These are phyloP conservation scores for Sclerotiophoma versabilis DNA, from an alignment of 2,329 filamentous ascomycete species.

Conservation along the genomic window DNA sequence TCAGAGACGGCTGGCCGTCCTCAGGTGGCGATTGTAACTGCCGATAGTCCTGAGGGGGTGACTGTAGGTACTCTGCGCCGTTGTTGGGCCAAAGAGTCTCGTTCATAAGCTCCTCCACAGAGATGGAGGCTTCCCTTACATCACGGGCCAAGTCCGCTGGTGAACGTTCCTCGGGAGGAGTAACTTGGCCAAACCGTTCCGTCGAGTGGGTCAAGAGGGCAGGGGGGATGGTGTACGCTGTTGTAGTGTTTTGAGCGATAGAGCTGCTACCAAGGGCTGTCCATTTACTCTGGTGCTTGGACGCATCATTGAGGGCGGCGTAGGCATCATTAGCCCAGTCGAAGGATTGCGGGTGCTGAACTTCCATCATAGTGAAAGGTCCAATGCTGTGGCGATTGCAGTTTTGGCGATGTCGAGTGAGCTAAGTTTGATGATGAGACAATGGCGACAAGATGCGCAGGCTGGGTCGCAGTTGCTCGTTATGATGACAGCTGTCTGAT, in stretches of 20 bases:
- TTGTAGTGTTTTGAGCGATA: conserved; percentile 8
- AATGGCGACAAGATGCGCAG: not conserved
- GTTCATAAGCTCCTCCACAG: conserved; percentile 39
- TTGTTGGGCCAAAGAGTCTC: conserved; percentile 34
- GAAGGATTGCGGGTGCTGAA: conserved; percentile 27
- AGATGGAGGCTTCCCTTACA: conserved; percentile 33
- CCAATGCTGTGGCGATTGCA: not conserved
- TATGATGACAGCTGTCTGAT: not conserved
- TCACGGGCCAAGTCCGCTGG: conserved; percentile 26
- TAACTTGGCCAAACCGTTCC: conserved; percentile 46
- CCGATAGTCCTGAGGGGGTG: conserved; percentile 5
- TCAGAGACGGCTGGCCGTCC: conserved; percentile 22
- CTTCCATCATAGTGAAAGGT: conserved; percentile 26
- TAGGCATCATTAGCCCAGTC: conserved; percentile 42
- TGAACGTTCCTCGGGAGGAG: conserved; percentile 46
- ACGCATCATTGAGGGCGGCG: conserved; percentile 27
- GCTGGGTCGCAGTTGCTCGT: not conserved
- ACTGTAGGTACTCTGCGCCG: not conserved
- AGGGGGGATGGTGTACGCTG: conserved; percentile 39
- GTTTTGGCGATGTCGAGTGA: not conserved
- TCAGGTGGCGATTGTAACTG: conserved; percentile 17
- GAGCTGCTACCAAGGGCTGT: conserved; percentile 22
- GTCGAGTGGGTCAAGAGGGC: conserved; percentile 38
- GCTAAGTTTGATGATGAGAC: not conserved
- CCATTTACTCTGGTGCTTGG: conserved; percentile 33